Base-by-base conservation (phyloP, 768 basidiomycete genomes). In the Hebeloma cylindrosporum region DNA sequence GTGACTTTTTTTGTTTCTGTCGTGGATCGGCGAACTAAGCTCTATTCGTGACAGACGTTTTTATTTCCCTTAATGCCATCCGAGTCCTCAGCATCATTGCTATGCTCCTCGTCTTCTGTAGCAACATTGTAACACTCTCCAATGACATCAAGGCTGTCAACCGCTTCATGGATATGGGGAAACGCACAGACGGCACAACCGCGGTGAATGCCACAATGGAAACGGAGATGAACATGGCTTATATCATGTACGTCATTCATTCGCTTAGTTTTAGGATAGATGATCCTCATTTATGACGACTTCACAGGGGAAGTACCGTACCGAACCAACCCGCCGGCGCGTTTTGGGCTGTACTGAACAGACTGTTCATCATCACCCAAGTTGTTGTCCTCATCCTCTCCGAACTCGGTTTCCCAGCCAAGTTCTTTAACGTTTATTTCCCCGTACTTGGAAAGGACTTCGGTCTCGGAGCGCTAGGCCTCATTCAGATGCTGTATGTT, bases 301-400 rank as follows among this genome's bases (percentile, higher is more conserved):
- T 32, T 34, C 50, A 44, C 44, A 79, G 69, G 51, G 85, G 80
- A 46, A 88, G 83, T 63, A 90, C 90, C 2, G 90, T 96, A 4
- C 93, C 93, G 3, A 90, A 91, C 64, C 92, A 95, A 62, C 78
- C 88, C 22, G 93, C 88, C 14, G 93, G 93, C 20, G 78, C 80
- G 7, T 95, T 96, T 68, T 96, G 92, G 88, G 88, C 89, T 4
- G 82, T 95, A 50, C 70, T 94, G 51, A 90, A 91, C 65, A 76
- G 89, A 48, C 75, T 95, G 44, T 78, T 95, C 63, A 90, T 95
- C 63, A 80, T 93, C 50, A 83, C 88, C 64, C 88, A 93, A 70
- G 78, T 85, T 48, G 63, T 93, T 57, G 72, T 91, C 23, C 82
- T 95, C 58, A 65, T 93, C 50, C 65, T 93, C 45, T 87, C 92